Evolutionary conservation across 352 stramenopile species (phyloP).

Genomic region (Pythium aquatile): DNA sequence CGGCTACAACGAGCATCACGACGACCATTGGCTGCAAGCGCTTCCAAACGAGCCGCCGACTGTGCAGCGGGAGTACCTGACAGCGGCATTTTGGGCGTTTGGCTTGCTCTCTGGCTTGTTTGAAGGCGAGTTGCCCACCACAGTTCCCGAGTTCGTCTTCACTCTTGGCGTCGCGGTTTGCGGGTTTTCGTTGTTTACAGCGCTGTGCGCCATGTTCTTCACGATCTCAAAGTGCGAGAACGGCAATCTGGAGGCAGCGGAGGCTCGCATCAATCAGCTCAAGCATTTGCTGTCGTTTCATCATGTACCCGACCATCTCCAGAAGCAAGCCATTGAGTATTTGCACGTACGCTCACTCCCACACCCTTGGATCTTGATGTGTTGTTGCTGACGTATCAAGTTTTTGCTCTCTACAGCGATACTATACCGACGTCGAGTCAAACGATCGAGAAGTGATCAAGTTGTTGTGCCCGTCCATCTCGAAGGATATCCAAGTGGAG

Average conservation of each 20-base stretch:
- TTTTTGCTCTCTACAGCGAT: slow-evolving; percentile 30
- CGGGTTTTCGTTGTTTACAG: slow-evolving; percentile 71
- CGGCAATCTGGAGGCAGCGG: slow-evolving; percentile 49
- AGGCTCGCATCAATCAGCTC: slow-evolving; percentile 72
- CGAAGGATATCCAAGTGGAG: slow-evolving; percentile 74
- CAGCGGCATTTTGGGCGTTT: slow-evolving; percentile 65
- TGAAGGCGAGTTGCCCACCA: slow-evolving; percentile 59
- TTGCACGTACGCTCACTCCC: slow-evolving; percentile 33
- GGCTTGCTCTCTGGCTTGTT: slow-evolving; percentile 66
- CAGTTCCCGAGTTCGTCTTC: slow-evolving; percentile 56
- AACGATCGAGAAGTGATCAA: slow-evolving; percentile 72
- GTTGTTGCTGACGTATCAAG: neutral
- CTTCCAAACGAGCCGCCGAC: slow-evolving; percentile 27
- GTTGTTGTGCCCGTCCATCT: slow-evolving; percentile 66
- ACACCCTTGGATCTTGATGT: slow-evolving; percentile 1
- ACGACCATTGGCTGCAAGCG: slow-evolving; percentile 53
- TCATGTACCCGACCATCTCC: slow-evolving; percentile 49
- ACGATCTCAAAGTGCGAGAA: slow-evolving; percentile 80
- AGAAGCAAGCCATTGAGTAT: slow-evolving; percentile 66
- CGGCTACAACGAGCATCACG: slow-evolving; percentile 43
- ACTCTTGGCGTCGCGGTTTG: slow-evolving; percentile 60
- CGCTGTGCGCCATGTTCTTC: slow-evolving; percentile 72
- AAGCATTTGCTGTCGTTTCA: slow-evolving; percentile 72
- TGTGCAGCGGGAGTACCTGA: slow-evolving; percentile 40
- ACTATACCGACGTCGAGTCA: slow-evolving; percentile 68